These are phyloP conservation scores for Nannochloris sp. DNA, from an alignment of 139 green algal genomes.

Conservation along the genomic window DNA sequence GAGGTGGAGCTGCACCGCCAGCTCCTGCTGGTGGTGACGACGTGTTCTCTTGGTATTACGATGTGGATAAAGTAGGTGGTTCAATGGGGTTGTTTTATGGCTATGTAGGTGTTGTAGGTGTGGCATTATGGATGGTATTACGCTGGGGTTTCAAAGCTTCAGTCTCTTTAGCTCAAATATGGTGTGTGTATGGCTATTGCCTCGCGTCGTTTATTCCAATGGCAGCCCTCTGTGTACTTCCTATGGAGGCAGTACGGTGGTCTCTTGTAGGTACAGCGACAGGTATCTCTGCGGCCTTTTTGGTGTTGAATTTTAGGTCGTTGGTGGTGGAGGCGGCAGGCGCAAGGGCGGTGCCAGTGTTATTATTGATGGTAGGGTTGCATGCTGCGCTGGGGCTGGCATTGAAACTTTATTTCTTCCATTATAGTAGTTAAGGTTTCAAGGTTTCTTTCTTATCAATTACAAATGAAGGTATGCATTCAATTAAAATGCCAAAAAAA, in stretches of 20 bases:
- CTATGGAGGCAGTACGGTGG: slow-evolving; percentile 58
- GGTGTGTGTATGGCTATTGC: slow-evolving; percentile 78
- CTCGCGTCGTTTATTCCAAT: slow-evolving; percentile 75
- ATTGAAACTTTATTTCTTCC: slow-evolving; percentile 79
- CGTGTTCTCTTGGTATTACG: slow-evolving; percentile 35
- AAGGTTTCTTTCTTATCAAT: slow-evolving; percentile 1
- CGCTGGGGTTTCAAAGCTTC: slow-evolving; percentile 49
- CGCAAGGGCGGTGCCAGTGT: slow-evolving; percentile 49
- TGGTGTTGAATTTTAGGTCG: slow-evolving; percentile 59
- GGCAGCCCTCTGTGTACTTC: slow-evolving; percentile 63
- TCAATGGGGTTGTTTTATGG: slow-evolving; percentile 76
- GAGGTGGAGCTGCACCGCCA: neutral
- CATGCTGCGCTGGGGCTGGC: slow-evolving; percentile 64
- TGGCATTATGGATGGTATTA: slow-evolving; percentile 47
- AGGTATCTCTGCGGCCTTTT: slow-evolving; percentile 49
- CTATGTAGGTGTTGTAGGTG: slow-evolving; percentile 59
- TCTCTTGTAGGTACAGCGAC: slow-evolving; percentile 41
- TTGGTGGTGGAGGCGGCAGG: slow-evolving; percentile 55
- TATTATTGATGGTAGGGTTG: slow-evolving; percentile 36
- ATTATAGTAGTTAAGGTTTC: slow-evolving; percentile 28
- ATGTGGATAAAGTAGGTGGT: slow-evolving; percentile 49
- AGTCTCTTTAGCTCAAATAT: slow-evolving; percentile 59
- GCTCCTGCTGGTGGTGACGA: neutral
- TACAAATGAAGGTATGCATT: too few species aligned
- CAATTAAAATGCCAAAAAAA: too few species aligned